Conservation (phyloP, 352 stramenopile species). For the Pythium sp. region DNA sequence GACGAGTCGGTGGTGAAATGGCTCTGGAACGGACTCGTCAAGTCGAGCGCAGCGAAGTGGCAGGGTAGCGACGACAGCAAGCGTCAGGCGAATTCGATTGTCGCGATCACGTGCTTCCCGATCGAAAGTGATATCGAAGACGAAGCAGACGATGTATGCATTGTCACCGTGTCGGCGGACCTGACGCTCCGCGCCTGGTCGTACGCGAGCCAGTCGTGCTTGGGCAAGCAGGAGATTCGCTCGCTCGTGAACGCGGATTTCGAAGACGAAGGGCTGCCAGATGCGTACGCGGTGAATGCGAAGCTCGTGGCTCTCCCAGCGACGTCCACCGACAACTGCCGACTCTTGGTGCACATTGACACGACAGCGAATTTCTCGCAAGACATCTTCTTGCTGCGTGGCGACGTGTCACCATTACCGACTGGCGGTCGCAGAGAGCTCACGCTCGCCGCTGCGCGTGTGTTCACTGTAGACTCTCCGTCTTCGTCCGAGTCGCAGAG, state of each 20-base stretch:
- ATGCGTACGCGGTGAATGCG: conserved; percentile 43
- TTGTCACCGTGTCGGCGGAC: conserved; percentile 67
- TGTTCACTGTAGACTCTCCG: conserved; percentile 42
- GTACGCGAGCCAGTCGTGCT: conserved; percentile 57
- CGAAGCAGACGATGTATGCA: conserved; percentile 56
- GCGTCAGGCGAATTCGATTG: conserved; percentile 28
- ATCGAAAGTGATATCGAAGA: conserved; percentile 42
- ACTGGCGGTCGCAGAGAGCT: conserved; percentile 34
- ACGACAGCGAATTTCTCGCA: conserved; percentile 50
- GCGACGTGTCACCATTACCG: conserved; percentile 39
- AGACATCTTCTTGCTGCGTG: conserved; percentile 59
- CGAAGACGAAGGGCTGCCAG: conserved; percentile 30
- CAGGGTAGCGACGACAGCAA: conserved; percentile 30
- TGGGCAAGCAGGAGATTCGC: conserved; percentile 60
- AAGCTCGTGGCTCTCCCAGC: conserved; percentile 59
- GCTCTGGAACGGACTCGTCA: conserved; percentile 70
- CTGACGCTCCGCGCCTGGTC: conserved; percentile 69
- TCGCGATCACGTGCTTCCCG: conserved; percentile 64
- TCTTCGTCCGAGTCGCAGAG: conserved; percentile 15
- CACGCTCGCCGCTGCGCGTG: conserved; percentile 39
- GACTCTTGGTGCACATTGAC: conserved; percentile 65
- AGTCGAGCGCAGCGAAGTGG: conserved; percentile 35
- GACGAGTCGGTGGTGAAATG: conserved; percentile 66
- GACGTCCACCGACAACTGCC: conserved; percentile 56
- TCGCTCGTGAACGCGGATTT: conserved; percentile 32